Evolutionary conservation across 2,329 filamentous ascomycete genomes (phyloP).

Genomic region (Celoporthe dispersa): DNA sequence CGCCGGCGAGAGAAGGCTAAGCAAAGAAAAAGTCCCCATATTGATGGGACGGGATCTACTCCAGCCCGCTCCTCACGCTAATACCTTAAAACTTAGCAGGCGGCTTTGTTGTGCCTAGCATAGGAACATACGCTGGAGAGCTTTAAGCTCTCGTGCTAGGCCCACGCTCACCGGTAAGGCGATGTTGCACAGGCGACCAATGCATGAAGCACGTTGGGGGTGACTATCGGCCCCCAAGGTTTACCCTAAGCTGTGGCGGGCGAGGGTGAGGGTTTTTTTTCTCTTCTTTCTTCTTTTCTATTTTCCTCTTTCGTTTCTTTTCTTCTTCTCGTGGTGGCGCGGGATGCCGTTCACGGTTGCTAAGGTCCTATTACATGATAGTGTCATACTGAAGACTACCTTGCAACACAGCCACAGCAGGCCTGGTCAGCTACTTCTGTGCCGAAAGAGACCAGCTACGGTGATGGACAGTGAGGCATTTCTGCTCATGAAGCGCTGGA

Average conservation of each 20-base stretch:
- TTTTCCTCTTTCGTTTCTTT: too few relatives aligned
- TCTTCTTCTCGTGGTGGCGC: not conserved
- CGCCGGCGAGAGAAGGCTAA: not conserved
- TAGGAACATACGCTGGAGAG: not conserved
- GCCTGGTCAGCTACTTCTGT: not conserved
- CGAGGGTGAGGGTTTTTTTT: not conserved
- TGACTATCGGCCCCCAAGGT: not conserved
- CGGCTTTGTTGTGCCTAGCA: not conserved
- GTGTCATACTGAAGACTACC: not conserved
- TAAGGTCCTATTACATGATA: not conserved
- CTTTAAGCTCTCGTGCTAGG: not conserved
- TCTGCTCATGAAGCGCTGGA: not conserved
- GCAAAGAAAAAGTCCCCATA: not conserved
- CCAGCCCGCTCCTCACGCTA: not conserved
- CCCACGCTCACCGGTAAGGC: not conserved
- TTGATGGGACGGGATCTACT: not conserved
- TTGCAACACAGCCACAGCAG: not conserved
- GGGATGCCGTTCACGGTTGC: not conserved
- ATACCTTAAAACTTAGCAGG: not conserved
- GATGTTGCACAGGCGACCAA: not conserved
- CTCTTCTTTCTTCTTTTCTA: too few relatives aligned
- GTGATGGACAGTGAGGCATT: not conserved
- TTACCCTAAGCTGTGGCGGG: not conserved
- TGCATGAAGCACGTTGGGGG: not conserved
- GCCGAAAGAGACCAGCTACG: too few relatives aligned